Percentiles rank a stretch among this genome's conserved stretches.
These are phyloP conservation scores for Aspergillus transmontanensis DNA, from an alignment of 2,329 filamentous ascomycete genomes.

Conservation along the genomic window DNA sequence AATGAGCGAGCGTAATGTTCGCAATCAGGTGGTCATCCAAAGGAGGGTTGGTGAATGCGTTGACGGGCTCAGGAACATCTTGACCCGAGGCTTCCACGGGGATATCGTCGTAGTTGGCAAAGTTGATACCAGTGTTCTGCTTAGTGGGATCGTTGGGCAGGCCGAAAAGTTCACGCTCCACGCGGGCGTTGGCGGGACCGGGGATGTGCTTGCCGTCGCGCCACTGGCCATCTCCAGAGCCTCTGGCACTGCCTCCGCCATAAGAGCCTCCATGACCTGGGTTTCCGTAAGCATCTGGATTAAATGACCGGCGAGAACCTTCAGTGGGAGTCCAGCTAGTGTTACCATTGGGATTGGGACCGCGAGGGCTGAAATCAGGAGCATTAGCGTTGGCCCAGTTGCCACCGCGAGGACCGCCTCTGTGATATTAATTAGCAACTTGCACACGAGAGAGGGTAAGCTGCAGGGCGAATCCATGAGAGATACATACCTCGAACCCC, in stretches of 20 bases:
- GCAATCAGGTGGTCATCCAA: constrained; percentile 88
- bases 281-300: constrained; percentile 65
- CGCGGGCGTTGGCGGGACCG: constrained; percentile 80
- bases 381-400: constrained; percentile 62
- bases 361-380: constrained; percentile 57
- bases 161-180: constrained; percentile 96
- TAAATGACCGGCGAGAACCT: constrained; percentile 52
- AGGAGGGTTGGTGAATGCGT: constrained; percentile 88
- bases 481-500: constrained; percentile 39
- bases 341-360: constrained; percentile 45
- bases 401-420: constrained; percentile 36
- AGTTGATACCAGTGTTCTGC: constrained; percentile 99
- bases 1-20: constrained; percentile 93
- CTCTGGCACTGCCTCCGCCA: constrained; percentile 62
- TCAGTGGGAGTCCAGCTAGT: constrained; percentile 38
- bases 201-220: constrained; percentile 94
- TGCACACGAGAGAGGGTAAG: not conserved
- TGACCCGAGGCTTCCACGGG: constrained; percentile 95
- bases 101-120: constrained; percentile 99
- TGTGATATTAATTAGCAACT: constrained; percentile 17
- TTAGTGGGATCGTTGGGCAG: constrained; percentile 87
- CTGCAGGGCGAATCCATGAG: not conserved
- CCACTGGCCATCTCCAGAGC: constrained; percentile 95
- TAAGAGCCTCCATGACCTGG: constrained; percentile 48
- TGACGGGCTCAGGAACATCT: constrained; percentile 88